Base-by-base conservation (phyloP, 2,329 filamentous ascomycete species). In the Emergomyces orientalis region DNA sequence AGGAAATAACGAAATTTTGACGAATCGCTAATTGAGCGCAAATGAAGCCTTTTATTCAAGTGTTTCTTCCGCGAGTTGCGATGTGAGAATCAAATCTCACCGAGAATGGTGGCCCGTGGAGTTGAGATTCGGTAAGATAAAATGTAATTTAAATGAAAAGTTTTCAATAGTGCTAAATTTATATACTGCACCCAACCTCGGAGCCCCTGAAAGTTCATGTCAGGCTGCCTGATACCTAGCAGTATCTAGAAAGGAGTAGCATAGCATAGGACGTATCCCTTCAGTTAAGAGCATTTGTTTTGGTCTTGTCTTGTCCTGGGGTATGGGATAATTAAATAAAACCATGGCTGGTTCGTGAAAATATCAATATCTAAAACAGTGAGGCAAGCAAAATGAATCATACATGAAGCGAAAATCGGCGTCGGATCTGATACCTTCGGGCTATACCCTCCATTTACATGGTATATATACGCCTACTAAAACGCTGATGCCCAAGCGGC, bases 401-500 rank as follows among this genome's bases (percentile, higher is more conserved):
- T 22, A 34, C 9, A 34, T 7, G 49, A 3, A 30, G 17, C 17
- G 8, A 22, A 63, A 60, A 63, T 11, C 9, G 30, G 11, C 47
- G 8, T 30, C 3, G 30, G 27, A 34, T 4, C 8, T 57, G 14
- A 54, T 45, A n/a, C 43, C 11, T 3, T 41, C 39, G 19, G 0
- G 34, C 9, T 8, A 27, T 3, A 34, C 2, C 54, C 27, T 37
- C 11, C 1, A 0, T 37, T 56, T 34, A 22, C 7, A 41, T 5
- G 3, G n/a, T 14, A n/a, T 1, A 22, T 3, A 1, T 7, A 17
- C 14, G 34, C 11, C 11, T 41, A 34, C n/a, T 8, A 6, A 1
- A 13, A n/a, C 22, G 7, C 27, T 32, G 30, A 22, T 25, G 69
- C 64, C 82, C 82, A 84, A 4, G 75, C 73, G n/a, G 71, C 69